Percentiles rank a stretch among this genome's conserved stretches.
Conservation (phyloP, 2,329 filamentous ascomycete genomes). For the Neonectria punicea region DNA sequence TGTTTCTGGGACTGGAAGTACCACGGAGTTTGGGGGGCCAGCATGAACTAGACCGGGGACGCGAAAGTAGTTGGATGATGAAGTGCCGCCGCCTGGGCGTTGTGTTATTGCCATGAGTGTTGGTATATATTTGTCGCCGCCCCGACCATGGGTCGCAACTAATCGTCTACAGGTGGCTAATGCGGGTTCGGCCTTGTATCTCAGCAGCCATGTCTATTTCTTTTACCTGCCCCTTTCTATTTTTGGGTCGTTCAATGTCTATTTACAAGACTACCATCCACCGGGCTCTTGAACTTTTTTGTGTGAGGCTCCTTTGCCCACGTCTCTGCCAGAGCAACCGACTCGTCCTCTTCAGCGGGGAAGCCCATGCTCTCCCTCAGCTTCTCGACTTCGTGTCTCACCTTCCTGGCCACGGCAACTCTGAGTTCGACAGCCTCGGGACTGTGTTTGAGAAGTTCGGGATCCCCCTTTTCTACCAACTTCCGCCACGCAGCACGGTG, state of each 20-base stretch:
- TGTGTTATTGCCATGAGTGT: slow-evolving; percentile 15
- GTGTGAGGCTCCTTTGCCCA: slow-evolving; percentile 69
- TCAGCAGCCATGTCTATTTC: slow-evolving; percentile 21
- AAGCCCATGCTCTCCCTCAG: slow-evolving; percentile 78
- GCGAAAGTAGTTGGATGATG: slow-evolving; percentile 32
- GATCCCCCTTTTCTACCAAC: slow-evolving; percentile 64
- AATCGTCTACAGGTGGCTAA: slow-evolving; percentile 27
- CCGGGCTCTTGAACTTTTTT: slow-evolving; percentile 62
- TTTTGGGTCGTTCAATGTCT: slow-evolving; percentile 43
- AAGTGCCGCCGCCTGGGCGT: slow-evolving; percentile 12
- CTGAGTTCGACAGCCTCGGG: slow-evolving; percentile 75
- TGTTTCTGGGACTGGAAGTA: slow-evolving; percentile 24
- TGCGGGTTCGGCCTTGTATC: slow-evolving; percentile 20
- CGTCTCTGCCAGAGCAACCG: slow-evolving; percentile 81
- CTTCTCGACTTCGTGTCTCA: slow-evolving; percentile 83
- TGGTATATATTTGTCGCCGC: slow-evolving; percentile 12
- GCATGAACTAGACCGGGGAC: slow-evolving; percentile 37
- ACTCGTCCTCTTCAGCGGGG: slow-evolving; percentile 80
- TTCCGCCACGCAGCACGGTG: slow-evolving; percentile 79
- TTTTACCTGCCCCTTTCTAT: slow-evolving; percentile 13
- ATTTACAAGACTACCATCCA: slow-evolving; percentile 64
- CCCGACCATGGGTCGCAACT: slow-evolving; percentile 16
- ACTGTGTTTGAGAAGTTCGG: slow-evolving; percentile 54
- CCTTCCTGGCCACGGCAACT: slow-evolving; percentile 80
- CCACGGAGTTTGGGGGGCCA: slow-evolving; percentile 37